Percentiles rank a stretch among this genome's conserved stretches.
Conservation (phyloP, 192 early-diverging fungal species). For the Spinellus fusiger region DNA sequence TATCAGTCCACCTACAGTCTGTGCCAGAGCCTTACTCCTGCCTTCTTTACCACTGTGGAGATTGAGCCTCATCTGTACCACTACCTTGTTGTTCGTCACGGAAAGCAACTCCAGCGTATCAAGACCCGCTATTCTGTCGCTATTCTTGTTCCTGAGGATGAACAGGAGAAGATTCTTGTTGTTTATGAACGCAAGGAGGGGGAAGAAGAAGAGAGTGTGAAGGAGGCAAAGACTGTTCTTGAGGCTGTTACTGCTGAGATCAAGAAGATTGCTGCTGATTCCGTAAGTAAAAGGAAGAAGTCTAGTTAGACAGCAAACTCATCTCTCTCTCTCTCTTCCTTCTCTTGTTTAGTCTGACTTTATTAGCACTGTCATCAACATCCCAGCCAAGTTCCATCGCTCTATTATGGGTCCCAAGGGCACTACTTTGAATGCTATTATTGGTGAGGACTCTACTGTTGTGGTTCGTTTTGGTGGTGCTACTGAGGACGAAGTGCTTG, state of each 20-base stretch:
- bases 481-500: constrained; percentile 62
- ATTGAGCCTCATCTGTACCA: constrained; percentile 77
- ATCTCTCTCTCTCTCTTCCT: not conserved
- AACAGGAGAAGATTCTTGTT: constrained; percentile 64
- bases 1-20: constrained; percentile 44
- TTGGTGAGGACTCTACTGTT: constrained; percentile 56
- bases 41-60: constrained; percentile 58
- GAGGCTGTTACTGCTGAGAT: constrained; percentile 64
- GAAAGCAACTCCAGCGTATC: constrained; percentile 57
- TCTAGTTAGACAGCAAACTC: too few species aligned
- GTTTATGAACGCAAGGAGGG: constrained; percentile 62
- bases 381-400: constrained; percentile 75
- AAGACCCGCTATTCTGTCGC: constrained; percentile 62
- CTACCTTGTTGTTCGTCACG: constrained; percentile 59
- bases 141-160: constrained; percentile 67
- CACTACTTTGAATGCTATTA: constrained; percentile 65
- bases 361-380: constrained; percentile 44
- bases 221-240: constrained; percentile 33
- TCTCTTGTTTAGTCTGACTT: constrained; percentile 44
- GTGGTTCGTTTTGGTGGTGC: constrained; percentile 66
- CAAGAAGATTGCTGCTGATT: constrained; percentile 49
- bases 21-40: constrained; percentile 40
- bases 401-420: constrained; percentile 73
- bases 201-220: constrained; percentile 35
- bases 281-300: constrained; percentile 25